phyloP scores from a whole-genome alignment of 768 basidiomycete genomes.

The Boletus tomentosulus region DNA sequence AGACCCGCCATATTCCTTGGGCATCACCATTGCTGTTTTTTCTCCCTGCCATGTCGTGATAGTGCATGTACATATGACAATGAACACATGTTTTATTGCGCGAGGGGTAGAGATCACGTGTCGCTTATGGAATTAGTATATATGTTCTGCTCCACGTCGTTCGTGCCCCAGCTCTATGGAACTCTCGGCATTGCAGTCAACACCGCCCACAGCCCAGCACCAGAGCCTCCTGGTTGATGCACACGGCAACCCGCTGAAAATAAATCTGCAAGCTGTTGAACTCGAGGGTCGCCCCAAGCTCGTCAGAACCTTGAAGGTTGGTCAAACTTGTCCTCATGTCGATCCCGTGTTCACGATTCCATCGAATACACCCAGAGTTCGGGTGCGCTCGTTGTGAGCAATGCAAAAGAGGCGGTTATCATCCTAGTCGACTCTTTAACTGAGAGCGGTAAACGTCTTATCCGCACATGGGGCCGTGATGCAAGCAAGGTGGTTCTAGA shows the following conservation, averaged over 20 bases:
- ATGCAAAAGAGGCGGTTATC: constrained; percentile 49
- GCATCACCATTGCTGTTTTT: constrained; percentile 42
- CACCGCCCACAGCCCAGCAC: constrained; percentile 11
- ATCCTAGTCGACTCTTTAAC: constrained; percentile 56
- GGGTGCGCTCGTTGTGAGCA: constrained; percentile 50
- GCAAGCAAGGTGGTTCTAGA: constrained; percentile 46
- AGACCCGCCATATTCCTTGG: constrained; percentile 32
- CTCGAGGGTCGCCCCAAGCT: constrained; percentile 48
- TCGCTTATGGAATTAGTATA: background rate
- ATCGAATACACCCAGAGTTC: constrained; percentile 39
- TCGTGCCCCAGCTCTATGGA: constrained; percentile 11
- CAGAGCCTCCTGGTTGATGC: constrained; percentile 36
- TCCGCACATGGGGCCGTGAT: constrained; percentile 56
- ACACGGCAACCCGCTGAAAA: constrained; percentile 40
- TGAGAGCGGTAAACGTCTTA: constrained; percentile 50
- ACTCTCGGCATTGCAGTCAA: constrained; percentile 13
- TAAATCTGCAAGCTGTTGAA: constrained; percentile 58
- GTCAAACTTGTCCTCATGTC: constrained; percentile 9
- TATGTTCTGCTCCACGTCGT: background rate
- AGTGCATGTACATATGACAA: constrained; percentile 28
- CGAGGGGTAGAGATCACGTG: constrained; percentile 9
- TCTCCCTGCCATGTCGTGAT: constrained; percentile 35
- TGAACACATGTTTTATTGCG: background rate
- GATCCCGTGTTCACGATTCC: background rate
- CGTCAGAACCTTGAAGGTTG: constrained; percentile 46